phyloP scores from a whole-genome alignment of 768 basidiomycete species.

The Phaeotremella fagi region DNA sequence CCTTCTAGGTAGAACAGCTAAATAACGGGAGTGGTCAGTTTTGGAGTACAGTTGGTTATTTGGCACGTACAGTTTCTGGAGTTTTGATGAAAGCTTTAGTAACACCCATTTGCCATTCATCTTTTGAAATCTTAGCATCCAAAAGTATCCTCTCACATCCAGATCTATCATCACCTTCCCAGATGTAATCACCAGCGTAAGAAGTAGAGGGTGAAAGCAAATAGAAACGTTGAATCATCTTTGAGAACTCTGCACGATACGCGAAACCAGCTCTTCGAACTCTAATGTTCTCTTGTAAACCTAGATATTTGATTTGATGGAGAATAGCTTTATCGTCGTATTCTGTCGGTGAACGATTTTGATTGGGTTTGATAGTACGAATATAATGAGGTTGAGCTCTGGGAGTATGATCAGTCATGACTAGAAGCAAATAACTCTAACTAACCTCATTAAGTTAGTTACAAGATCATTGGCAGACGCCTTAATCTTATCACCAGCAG shows the following conservation, averaged over 20 bases:
- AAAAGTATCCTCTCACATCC: slow-evolving; percentile 88
- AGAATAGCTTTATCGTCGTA: slow-evolving; percentile 92
- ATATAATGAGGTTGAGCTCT: slow-evolving; percentile 90
- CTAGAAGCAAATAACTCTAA: background rate
- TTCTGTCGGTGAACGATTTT: slow-evolving; percentile 85
- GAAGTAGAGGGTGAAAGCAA: slow-evolving; percentile 89
- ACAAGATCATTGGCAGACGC: slow-evolving; percentile 95
- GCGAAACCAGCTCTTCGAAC: slow-evolving; percentile 97
- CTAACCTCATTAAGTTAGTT: slow-evolving; percentile 82
- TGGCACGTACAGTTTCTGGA: slow-evolving; percentile 80
- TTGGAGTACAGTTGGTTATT: background rate
- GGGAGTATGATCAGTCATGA: background rate
- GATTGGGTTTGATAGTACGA: slow-evolving; percentile 97
- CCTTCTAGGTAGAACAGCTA: slow-evolving; percentile 96
- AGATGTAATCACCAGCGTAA: slow-evolving; percentile 97
- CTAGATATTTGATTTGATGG: slow-evolving; percentile 98
- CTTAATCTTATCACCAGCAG: slow-evolving; percentile 97
- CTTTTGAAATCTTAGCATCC: slow-evolving; percentile 90
- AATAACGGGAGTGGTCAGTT: background rate
- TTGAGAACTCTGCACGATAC: slow-evolving; percentile 96
- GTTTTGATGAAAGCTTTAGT: slow-evolving; percentile 99
- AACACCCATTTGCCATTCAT: slow-evolving; percentile 99
- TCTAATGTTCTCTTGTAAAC: slow-evolving; percentile 95
- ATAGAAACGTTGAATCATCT: slow-evolving; percentile 97
- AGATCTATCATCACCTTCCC: slow-evolving; percentile 82